Percentiles rank a stretch among this genome's conserved stretches.
Evolutionary conservation across 2,329 filamentous ascomycete species (phyloP).

Genomic region (Xylariaceae sp.): DNA sequence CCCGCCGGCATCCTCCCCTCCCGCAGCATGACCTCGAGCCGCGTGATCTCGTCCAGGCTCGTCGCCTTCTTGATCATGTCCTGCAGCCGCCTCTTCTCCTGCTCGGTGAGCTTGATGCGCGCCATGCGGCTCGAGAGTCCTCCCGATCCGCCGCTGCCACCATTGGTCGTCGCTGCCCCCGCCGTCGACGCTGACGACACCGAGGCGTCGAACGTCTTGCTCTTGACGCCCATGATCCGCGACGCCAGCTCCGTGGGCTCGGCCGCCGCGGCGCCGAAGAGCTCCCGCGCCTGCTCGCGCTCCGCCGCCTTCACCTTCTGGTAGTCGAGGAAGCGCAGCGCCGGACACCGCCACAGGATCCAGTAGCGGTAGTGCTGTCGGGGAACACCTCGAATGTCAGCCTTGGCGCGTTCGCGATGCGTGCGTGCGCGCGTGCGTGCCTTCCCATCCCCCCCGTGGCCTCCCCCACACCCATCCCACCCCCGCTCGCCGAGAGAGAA

Average conservation of each 20-base stretch:
- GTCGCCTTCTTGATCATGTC: conserved; percentile 83
- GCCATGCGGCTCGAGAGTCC: conserved; percentile 56
- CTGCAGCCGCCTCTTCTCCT: conserved; percentile 78
- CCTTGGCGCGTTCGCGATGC: no score
- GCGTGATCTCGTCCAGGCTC: conserved; percentile 82
- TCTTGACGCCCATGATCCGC: conserved; percentile 81
- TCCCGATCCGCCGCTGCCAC: conserved; percentile 33
- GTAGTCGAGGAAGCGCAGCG: conserved; percentile 86
- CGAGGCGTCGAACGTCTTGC: conserved; percentile 60
- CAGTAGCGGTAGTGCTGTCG: conserved; percentile 88
- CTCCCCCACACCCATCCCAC: no score
- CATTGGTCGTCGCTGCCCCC: conserved; percentile 34
- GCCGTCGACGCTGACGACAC: no score
- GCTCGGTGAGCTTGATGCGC: conserved; percentile 76
- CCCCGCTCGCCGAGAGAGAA: no score
- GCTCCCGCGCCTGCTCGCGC: conserved; percentile 63
- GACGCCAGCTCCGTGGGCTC: conserved; percentile 69
- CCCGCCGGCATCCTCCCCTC: conserved; percentile 78
- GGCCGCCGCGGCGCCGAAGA: conserved; percentile 73
- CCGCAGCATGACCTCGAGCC: conserved; percentile 82
- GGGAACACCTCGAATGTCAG: no score
- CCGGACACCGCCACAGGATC: conserved; percentile 79
- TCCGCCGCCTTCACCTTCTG: conserved; percentile 84
- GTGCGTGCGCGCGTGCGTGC: no score
- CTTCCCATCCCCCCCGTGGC: no score